Base-by-base conservation (phyloP, 345 rosid genomes). In the Hibiscus trionum region DNA sequence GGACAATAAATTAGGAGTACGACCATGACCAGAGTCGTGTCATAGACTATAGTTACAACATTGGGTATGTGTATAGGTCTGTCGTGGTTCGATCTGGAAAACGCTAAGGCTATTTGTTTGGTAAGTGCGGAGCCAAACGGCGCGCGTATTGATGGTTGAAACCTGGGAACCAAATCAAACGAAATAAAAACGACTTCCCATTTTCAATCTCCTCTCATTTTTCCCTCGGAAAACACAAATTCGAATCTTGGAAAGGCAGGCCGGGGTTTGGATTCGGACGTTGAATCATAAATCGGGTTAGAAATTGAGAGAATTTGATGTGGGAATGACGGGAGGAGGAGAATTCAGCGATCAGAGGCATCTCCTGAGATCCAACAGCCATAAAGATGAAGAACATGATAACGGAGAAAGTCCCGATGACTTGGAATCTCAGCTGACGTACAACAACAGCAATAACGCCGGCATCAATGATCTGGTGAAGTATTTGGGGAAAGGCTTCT, bases 401-500 rank as follows among this genome's bases (percentile, higher is more conserved):
- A 46, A 11, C 7, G 78, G 71, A 58, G 64, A 61, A 16, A 63
- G 15, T 0, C 35, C 1, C 2, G 61, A 11, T 29, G 84, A 79
- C 69, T 65, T 81, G 24, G 87, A 84, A 84, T 77, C 87, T 72
- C 86, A 78, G 62, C 6, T 35, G 3, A 68, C 73, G 39, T 76
- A 75, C 59, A 24, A 19, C 71, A 61, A 4, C 50, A 71, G 68
- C 27, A 33, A 66, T 53, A 79, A 66, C 19, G 49, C 21, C 52
- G 69, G 81, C 21, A 77, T 91, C 57, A 79, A 83, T 29, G 85
- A 87, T 85, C 81, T 88, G 60, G 73, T 91, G 39, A 88, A 86
- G 78, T 89, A 86, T 56, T 73, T 91, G 49, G 91, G 87, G 77
- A 87, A 88, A 57, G 82, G 87, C 5, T 80, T 87, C 46, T 86